phyloP scores from a whole-genome alignment of 352 stramenopile species.

The Phytophthora multivora region DNA sequence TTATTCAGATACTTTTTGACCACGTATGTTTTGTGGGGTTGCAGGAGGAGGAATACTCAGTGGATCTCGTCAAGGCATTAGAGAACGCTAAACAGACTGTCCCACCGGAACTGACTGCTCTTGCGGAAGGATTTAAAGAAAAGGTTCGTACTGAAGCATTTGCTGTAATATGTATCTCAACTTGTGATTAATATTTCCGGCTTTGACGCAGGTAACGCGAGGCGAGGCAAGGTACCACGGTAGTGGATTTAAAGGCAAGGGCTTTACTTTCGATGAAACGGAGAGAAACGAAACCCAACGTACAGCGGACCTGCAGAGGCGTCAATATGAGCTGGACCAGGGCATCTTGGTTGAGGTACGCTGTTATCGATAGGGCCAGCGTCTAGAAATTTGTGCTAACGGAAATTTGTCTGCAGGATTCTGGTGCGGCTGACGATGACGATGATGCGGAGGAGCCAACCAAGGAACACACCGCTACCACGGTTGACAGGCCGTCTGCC shows the following conservation, averaged over 20 bases:
- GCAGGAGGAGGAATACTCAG: conserved; percentile 97
- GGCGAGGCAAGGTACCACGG: conserved; percentile 96
- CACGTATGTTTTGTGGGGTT: conserved; percentile 15
- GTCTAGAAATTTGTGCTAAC: conserved; percentile 3
- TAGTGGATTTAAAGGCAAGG: conserved; percentile 97
- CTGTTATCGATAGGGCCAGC: not conserved
- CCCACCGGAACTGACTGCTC: conserved; percentile 84
- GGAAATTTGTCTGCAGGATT: conserved; percentile 38
- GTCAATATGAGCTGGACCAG: conserved; percentile 90
- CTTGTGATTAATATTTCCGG: conserved; percentile 1
- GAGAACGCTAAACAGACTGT: conserved; percentile 83
- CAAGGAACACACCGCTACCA: conserved; percentile 25
- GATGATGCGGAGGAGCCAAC: conserved; percentile 52
- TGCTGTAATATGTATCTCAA: not conserved
- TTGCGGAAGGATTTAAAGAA: conserved; percentile 96
- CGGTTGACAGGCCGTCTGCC: conserved; percentile 21
- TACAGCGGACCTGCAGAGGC: conserved; percentile 90
- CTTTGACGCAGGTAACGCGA: conserved; percentile 72
- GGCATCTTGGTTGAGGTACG: conserved; percentile 78
- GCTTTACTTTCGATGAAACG: conserved; percentile 98
- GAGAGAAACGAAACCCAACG: conserved; percentile 97
- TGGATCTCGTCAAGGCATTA: conserved; percentile 97
- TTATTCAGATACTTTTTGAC: not conserved
- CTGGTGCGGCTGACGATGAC: conserved; percentile 50
- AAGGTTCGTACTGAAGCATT: conserved; percentile 62